Conservation (phyloP, 2,329 filamentous ascomycete genomes). For the Beauveria brongniartii region DNA sequence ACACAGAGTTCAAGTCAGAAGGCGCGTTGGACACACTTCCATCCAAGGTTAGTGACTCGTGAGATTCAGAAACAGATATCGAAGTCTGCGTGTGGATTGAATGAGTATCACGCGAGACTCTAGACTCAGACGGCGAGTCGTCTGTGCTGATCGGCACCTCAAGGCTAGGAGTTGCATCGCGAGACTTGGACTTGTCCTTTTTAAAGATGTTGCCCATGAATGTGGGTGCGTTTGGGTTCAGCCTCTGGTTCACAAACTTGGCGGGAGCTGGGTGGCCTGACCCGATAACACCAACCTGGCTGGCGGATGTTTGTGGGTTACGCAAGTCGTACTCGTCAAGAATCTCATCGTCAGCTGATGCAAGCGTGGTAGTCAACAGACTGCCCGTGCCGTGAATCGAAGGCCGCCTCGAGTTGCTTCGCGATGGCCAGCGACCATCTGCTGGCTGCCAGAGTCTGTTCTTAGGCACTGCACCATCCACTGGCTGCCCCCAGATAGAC, state of each 20-base stretch:
- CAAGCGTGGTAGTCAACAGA: slow-evolving; percentile 50
- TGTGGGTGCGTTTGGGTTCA: slow-evolving; percentile 84
- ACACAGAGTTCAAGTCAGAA: slow-evolving; percentile 40
- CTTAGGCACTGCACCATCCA: slow-evolving; percentile 39
- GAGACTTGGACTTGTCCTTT: slow-evolving; percentile 28
- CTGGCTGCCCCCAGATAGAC: slow-evolving; percentile 60
- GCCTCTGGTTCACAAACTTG: slow-evolving; percentile 45
- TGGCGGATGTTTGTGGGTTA: slow-evolving; percentile 44
- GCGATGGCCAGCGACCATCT: slow-evolving; percentile 44
- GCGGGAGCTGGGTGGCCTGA: slow-evolving; percentile 52
- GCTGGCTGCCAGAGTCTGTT: slow-evolving; percentile 59
- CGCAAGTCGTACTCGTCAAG: slow-evolving; percentile 49
- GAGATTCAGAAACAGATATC: slow-evolving; percentile 49
- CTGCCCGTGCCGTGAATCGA: slow-evolving; percentile 72
- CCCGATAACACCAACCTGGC: slow-evolving; percentile 66
- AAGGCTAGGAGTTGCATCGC: slow-evolving; percentile 28
- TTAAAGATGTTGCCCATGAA: slow-evolving; percentile 69
- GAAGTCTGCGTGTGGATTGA: slow-evolving; percentile 48
- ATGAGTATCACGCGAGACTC: slow-evolving; percentile 47
- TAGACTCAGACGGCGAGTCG: slow-evolving; percentile 44
- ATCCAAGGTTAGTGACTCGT: slow-evolving; percentile 50
- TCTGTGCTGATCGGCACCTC: slow-evolving; percentile 30
- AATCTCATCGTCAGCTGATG: slow-evolving; percentile 57
- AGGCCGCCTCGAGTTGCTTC: slow-evolving; percentile 70
- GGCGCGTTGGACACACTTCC: slow-evolving; percentile 47